Percentiles rank a stretch among this genome's conserved stretches.
phyloP scores from a whole-genome alignment of 2,329 filamentous ascomycete species.

The Colletotrichum shisoi region DNA sequence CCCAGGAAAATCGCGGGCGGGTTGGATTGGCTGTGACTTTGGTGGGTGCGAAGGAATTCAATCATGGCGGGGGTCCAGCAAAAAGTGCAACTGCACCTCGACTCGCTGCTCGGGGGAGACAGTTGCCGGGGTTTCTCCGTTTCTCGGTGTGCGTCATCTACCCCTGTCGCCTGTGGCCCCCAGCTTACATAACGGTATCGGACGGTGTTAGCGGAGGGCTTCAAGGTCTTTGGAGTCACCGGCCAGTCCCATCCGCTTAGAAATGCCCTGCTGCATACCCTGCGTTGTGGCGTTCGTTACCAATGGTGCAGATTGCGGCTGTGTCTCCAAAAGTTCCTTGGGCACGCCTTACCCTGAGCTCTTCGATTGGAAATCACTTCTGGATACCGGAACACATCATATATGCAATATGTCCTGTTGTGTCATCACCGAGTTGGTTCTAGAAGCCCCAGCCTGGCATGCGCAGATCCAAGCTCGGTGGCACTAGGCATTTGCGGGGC shows the following conservation, averaged over 20 bases:
- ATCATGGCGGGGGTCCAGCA: conserved; percentile 23
- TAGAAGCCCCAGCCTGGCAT: not conserved
- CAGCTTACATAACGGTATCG: not conserved
- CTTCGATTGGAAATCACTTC: not conserved
- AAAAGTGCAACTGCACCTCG: conserved; percentile 5
- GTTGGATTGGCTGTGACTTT: conserved; percentile 25
- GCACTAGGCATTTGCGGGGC: not conserved
- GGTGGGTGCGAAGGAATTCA: conserved; percentile 25
- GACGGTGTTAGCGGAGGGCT: not conserved
- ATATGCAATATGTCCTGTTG: not conserved
- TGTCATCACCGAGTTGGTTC: not conserved
- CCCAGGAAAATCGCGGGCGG: conserved; percentile 20
- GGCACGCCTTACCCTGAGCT: too few species aligned
- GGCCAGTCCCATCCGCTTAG: not conserved
- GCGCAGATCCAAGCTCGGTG: not conserved
- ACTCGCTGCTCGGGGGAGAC: not conserved
- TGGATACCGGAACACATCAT: not conserved
- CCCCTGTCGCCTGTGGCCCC: conserved; percentile 11
- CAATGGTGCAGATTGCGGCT: not conserved
- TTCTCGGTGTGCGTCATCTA: conserved; percentile 37
- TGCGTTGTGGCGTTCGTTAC: not conserved
- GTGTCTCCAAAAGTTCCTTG: not conserved
- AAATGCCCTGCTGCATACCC: not conserved
- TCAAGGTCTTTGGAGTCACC: not conserved
- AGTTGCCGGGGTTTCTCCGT: conserved; percentile 30